Conservation (phyloP, 2,329 filamentous ascomycete species). For the Fusarium sp. region DNA sequence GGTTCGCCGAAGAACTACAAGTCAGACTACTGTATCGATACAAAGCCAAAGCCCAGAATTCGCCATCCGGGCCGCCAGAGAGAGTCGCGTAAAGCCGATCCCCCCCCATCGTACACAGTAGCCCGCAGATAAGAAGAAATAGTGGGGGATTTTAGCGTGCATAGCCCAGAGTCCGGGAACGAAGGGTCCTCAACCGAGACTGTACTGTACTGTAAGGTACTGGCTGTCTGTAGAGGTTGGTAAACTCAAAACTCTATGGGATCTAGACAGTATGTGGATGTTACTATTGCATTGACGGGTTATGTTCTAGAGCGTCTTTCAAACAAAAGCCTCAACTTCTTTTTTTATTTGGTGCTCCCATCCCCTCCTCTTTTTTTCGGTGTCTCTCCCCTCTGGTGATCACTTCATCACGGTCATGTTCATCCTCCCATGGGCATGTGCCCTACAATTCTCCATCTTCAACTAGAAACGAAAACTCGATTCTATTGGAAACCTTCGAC, state of each 20-base stretch:
- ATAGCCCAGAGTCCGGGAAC: conserved; percentile 22
- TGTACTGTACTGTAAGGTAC: conserved; percentile 16
- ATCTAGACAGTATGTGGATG: conserved; percentile 5
- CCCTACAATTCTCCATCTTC: conserved; percentile 21
- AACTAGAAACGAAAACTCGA: conserved; percentile 15
- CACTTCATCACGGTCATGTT: conserved; percentile 40
- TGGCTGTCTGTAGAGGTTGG: conserved; percentile 12
- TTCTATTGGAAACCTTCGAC: conserved; percentile 13
- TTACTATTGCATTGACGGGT: conserved; percentile 9
- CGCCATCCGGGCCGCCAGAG: conserved; percentile 22
- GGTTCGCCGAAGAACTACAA: conserved; percentile 29
- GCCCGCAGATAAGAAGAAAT: conserved; percentile 25
- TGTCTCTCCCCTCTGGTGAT: conserved; percentile 32
- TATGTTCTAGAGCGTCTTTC: conserved; percentile 24
- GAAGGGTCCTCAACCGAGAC: conserved; percentile 17
- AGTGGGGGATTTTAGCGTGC: conserved; percentile 18
- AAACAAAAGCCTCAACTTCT: conserved; percentile 15
- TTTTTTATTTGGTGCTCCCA: neutral
- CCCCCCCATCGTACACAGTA: conserved; percentile 24
- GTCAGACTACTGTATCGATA: conserved; percentile 14
- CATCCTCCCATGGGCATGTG: conserved; percentile 38
- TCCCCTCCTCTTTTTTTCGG: neutral
- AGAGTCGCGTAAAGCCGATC: conserved; percentile 22
- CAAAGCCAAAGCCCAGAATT: neutral
- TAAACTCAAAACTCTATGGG: conserved; percentile 24